Evolutionary conservation across 805 yeast genomes (phyloP).

Genomic region (Starmerella scarabaei): DNA sequence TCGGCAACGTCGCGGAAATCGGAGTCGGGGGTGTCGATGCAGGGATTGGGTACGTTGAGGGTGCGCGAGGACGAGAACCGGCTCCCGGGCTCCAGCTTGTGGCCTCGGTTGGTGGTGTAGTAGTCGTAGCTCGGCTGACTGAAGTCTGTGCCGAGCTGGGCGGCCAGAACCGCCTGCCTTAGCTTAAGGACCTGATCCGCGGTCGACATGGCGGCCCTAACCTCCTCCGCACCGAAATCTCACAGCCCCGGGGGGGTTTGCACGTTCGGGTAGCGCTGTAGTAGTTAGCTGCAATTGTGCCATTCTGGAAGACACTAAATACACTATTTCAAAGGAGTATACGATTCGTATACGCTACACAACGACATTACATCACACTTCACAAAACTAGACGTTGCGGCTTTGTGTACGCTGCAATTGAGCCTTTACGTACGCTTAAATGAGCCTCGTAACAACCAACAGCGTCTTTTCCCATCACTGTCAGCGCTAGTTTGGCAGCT

Average conservation of each 20-base stretch:
- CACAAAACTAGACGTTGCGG: no score
- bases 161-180: background rate
- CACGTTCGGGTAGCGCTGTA: no score
- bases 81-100: constrained; percentile 42
- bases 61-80: constrained; percentile 35
- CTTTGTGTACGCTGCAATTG: no score
- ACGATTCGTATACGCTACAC: no score
- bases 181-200: background rate
- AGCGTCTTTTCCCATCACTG: no score
- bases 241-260: constrained; percentile 18
- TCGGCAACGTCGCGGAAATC: constrained; percentile 23
- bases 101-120: constrained; percentile 39
- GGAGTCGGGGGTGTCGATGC: constrained; percentile 20
- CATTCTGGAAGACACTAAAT: no score
- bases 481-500: no score
- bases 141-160: background rate
- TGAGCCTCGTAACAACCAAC: no score
- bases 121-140: background rate
- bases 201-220: background rate
- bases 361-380: no score
- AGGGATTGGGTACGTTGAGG: constrained; percentile 24
- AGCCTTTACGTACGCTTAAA: no score
- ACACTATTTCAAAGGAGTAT: no score
- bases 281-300: no score
- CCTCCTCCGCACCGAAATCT: background rate